Evolutionary conservation across 495 filamentous ascomycete species (phyloP).

Genomic region (Baudoinia panamericana): DNA sequence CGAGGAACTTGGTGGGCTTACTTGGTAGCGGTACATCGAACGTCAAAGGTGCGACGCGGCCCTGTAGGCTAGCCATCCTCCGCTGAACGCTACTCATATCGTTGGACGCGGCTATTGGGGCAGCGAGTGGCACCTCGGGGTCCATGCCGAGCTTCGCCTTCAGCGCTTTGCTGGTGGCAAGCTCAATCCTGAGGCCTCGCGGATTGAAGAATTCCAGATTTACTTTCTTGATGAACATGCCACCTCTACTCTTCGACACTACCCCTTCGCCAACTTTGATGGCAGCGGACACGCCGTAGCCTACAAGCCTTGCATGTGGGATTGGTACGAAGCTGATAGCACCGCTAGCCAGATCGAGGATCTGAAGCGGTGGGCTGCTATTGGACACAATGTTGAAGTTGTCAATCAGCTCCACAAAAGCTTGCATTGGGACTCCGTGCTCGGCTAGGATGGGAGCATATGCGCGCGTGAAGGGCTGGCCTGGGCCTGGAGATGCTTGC

Average conservation of each 20-base stretch:
- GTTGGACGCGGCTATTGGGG: background rate
- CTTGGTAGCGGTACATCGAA: background rate
- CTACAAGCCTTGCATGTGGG: background rate
- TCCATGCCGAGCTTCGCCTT: background rate
- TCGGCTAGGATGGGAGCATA: background rate
- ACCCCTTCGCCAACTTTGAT: background rate
- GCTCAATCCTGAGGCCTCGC: background rate
- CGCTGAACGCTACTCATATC: no score
- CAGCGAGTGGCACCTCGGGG: background rate
- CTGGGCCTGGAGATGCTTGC: background rate
- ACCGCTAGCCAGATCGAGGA: background rate
- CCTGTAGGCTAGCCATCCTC: background rate
- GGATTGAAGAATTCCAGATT: slow-evolving; percentile 1
- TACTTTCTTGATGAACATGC: background rate
- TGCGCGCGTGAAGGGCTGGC: background rate
- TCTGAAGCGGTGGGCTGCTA: background rate
- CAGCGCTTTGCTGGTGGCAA: background rate
- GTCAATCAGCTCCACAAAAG: background rate
- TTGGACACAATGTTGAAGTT: background rate
- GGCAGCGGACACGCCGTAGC: background rate
- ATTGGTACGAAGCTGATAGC: background rate
- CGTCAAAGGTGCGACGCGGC: background rate
- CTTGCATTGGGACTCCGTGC: background rate
- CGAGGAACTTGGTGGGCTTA: background rate
- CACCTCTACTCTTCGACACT: background rate